Conservation (phyloP, 2,329 filamentous ascomycete genomes). For the Ophiostoma populinum region DNA sequence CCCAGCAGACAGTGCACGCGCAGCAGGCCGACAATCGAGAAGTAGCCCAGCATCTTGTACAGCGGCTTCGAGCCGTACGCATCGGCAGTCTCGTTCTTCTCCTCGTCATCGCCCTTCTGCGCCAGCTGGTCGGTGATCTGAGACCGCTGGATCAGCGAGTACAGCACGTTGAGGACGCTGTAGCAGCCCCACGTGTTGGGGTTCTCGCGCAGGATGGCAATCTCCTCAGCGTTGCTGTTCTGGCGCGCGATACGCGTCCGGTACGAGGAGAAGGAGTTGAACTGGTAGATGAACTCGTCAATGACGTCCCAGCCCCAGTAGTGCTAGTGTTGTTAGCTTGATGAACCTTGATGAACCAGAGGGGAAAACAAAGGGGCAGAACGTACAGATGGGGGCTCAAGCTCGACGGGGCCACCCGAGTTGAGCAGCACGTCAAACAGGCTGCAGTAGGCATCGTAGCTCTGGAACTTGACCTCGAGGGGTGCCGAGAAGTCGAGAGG, state of each 20-base stretch:
- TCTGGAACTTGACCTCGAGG: constrained; percentile 92
- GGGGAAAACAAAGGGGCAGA: not conserved
- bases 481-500: constrained; percentile 92
- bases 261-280: constrained; percentile 98
- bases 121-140: constrained; percentile 96
- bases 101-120: constrained; percentile 78
- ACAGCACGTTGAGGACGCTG: constrained; percentile 96
- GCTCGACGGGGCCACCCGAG: constrained; percentile 94
- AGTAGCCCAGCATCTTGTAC: constrained; percentile 97
- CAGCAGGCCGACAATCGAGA: constrained; percentile 94
- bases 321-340: constrained; percentile 40
- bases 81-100: constrained; percentile 71
- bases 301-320: constrained; percentile 99
- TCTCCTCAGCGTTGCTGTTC: constrained; percentile 78
- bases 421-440: constrained; percentile 98
- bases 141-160: constrained; percentile 95
- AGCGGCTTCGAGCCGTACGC: constrained; percentile 89
- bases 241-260: constrained; percentile 75
- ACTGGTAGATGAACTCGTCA: constrained; percentile 99
- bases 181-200: constrained; percentile 99
- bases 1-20: constrained; percentile 92
- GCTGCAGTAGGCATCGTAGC: constrained; percentile 98
- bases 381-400: constrained; percentile 78
- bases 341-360: too few species aligned
- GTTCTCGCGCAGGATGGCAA: constrained; percentile 81